A percentile compares a stretch with the other conserved stretches of the same genome.
phyloP scores from a whole-genome alignment of 495 filamentous ascomycete species.

The Lasiosphaeria hispida region DNA sequence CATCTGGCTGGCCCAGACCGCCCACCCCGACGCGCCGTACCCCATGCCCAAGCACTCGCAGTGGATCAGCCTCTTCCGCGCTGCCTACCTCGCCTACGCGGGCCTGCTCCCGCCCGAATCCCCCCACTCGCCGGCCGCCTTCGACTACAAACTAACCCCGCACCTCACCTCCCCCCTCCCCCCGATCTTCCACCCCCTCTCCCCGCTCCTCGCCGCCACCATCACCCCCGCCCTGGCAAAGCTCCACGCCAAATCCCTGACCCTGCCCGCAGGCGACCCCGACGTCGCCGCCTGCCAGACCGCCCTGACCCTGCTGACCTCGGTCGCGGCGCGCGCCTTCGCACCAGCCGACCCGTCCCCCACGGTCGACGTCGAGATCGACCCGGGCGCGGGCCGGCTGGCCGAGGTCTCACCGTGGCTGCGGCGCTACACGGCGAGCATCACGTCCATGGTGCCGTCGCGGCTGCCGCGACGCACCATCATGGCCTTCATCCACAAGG shows the following conservation, averaged over 20 bases:
- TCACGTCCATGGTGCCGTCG: conserved; percentile 23
- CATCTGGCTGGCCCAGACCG: conserved; percentile 36
- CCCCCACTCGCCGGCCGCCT: not conserved
- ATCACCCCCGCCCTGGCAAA: conserved; percentile 11
- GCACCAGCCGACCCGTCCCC: conserved; percentile 1
- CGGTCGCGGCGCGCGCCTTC: conserved; percentile 6
- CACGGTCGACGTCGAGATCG: conserved; percentile 7
- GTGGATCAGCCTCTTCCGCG: conserved; percentile 44
- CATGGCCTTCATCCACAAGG: conserved; percentile 27
- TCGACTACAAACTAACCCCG: not conserved
- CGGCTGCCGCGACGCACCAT: conserved; percentile 18
- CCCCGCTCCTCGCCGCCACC: conserved; percentile 21
- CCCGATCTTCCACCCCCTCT: conserved; percentile 11
- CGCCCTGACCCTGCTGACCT: conserved; percentile 15
- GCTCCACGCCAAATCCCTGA: conserved; percentile 14
- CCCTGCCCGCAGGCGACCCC: conserved; percentile 1
- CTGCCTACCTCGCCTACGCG: conserved; percentile 36
- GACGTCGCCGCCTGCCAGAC: conserved; percentile 25
- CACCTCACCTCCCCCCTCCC: conserved; percentile 5
- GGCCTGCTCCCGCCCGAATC: conserved; percentile 29
- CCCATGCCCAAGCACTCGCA: conserved; percentile 36
- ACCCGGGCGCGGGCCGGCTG: conserved; percentile 6
- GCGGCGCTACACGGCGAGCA: conserved; percentile 22
- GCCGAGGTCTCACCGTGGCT: conserved; percentile 26
- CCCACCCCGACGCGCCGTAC: conserved; percentile 20